These are phyloP conservation scores for Pseudogymnoascus sp. DNA, from an alignment of 2,329 filamentous ascomycete genomes.

Conservation along the genomic window DNA sequence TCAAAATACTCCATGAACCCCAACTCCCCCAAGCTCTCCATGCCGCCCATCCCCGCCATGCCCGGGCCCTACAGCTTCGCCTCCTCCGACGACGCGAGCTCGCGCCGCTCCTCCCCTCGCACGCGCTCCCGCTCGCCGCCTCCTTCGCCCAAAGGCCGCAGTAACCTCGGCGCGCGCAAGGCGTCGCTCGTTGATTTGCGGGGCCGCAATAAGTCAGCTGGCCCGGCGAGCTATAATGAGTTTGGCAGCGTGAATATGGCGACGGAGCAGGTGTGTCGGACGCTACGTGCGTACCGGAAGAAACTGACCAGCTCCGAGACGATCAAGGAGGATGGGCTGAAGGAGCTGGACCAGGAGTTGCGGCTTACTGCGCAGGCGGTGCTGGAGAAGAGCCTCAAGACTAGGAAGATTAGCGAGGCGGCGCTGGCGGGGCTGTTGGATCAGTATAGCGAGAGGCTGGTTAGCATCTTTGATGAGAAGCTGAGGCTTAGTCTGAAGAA, in stretches of 20 bases:
- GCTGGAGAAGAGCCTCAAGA: constrained; percentile 31
- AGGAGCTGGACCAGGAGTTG: constrained; percentile 56
- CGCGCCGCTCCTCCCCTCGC: constrained; percentile 17
- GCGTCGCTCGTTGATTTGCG: constrained; percentile 31
- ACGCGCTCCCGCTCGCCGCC: constrained; percentile 26
- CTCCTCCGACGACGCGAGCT: constrained; percentile 23
- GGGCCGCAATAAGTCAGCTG: constrained; percentile 41
- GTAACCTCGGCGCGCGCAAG: neutral
- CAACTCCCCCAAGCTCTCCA: constrained; percentile 38
- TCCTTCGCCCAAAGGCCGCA: constrained; percentile 18
- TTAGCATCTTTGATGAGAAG: constrained; percentile 65
- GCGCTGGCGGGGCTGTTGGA: constrained; percentile 58
- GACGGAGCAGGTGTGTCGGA: constrained; percentile 56
- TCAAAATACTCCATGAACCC: constrained; percentile 44
- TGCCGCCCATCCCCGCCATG: constrained; percentile 20
- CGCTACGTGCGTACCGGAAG: constrained; percentile 53
- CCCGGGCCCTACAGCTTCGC: constrained; percentile 20
- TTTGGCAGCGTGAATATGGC: constrained; percentile 52
- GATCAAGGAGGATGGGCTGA: constrained; percentile 49
- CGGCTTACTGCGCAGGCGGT: constrained; percentile 54
- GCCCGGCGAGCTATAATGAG: constrained; percentile 32
- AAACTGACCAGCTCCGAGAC: constrained; percentile 49
- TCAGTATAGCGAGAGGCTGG: constrained; percentile 65
- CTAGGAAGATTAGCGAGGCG: constrained; percentile 46
- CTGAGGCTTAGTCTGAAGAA: constrained; percentile 37